These are phyloP conservation scores for Rhodotorula sphaerocarpa DNA, from an alignment of 768 basidiomycete genomes.

Conservation along the genomic window DNA sequence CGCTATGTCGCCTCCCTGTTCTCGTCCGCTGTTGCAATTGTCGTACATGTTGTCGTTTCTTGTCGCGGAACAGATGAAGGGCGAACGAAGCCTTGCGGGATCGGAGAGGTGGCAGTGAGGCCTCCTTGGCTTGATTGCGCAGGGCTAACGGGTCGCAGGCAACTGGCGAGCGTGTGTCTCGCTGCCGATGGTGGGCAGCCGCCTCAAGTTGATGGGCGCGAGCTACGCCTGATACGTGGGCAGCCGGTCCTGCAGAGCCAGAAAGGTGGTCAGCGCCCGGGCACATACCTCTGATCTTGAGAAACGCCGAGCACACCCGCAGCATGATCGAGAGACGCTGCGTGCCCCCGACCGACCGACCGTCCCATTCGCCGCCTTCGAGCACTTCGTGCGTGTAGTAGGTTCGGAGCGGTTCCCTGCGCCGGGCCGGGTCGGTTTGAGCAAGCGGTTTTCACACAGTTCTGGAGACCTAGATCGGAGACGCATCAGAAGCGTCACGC, in stretches of 20 bases:
- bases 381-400: slow-evolving; percentile 46
- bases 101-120: too few species aligned
- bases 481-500: slow-evolving; percentile 15
- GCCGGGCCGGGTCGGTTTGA: not conserved
- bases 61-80: too few species aligned
- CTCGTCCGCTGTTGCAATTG: not conserved
- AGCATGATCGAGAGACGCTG: slow-evolving; percentile 47
- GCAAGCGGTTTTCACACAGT: not conserved
- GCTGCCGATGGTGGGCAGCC: too few species aligned
- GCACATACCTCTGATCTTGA: too few species aligned
- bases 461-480: not conserved
- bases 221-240: too few species aligned
- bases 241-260: too few species aligned
- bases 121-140: too few species aligned
- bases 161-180: too few species aligned
- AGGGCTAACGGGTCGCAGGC: too few species aligned
- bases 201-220: too few species aligned
- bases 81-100: too few species aligned
- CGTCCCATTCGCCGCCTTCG: slow-evolving; percentile 37
- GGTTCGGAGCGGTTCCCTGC: slow-evolving; percentile 44
- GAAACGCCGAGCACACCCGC: slow-evolving; percentile 39
- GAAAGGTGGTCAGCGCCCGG: too few species aligned
- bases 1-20: not conserved
- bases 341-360: slow-evolving; percentile 34
- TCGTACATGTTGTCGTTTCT: not conserved